Percentiles rank a stretch among this genome's conserved stretches.
Evolutionary conservation across 2,329 filamentous ascomycete species (phyloP).

Genomic region (Kalmusia sp.): DNA sequence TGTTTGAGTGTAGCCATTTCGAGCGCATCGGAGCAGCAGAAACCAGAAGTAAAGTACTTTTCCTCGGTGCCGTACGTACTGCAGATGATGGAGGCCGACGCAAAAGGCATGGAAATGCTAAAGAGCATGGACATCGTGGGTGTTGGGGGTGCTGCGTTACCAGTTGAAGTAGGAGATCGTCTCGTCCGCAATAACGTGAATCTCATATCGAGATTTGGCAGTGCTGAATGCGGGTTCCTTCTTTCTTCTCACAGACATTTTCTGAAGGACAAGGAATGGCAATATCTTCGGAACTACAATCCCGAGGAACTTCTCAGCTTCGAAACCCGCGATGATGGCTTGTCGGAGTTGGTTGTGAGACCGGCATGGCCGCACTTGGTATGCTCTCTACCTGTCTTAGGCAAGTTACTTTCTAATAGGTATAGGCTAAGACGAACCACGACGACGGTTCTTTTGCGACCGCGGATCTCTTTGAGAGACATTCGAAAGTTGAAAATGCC

Average conservation of each 20-base stretch:
- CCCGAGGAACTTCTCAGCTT: slow-evolving; percentile 56
- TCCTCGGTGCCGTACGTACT: slow-evolving; percentile 80
- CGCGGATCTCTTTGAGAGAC: slow-evolving; percentile 66
- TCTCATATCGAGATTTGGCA: slow-evolving; percentile 69
- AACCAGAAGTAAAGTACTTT: slow-evolving; percentile 61
- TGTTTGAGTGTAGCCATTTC: slow-evolving; percentile 53
- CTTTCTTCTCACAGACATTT: slow-evolving; percentile 68
- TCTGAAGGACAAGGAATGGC: slow-evolving; percentile 63
- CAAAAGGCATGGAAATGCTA: slow-evolving; percentile 78
- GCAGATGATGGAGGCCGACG: slow-evolving; percentile 87
- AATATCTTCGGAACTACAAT: slow-evolving; percentile 61
- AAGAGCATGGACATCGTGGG: slow-evolving; percentile 66
- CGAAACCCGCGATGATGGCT: slow-evolving; percentile 44
- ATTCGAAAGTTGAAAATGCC: slow-evolving; percentile 58
- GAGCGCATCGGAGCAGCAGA: slow-evolving; percentile 18
- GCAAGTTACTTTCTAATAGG: background rate
- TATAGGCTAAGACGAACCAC: slow-evolving; percentile 62
- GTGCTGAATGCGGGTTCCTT: slow-evolving; percentile 71
- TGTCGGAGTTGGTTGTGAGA: slow-evolving; percentile 64
- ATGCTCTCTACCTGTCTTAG: background rate
- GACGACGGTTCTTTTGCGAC: slow-evolving; percentile 68
- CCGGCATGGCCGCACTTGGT: slow-evolving; percentile 64
- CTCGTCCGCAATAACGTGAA: slow-evolving; percentile 61
- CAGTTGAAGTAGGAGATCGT: slow-evolving; percentile 59
- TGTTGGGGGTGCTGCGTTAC: slow-evolving; percentile 68